Evolutionary conservation across 768 basidiomycete genomes (phyloP).

Genomic region (Lactifluus volemus): DNA sequence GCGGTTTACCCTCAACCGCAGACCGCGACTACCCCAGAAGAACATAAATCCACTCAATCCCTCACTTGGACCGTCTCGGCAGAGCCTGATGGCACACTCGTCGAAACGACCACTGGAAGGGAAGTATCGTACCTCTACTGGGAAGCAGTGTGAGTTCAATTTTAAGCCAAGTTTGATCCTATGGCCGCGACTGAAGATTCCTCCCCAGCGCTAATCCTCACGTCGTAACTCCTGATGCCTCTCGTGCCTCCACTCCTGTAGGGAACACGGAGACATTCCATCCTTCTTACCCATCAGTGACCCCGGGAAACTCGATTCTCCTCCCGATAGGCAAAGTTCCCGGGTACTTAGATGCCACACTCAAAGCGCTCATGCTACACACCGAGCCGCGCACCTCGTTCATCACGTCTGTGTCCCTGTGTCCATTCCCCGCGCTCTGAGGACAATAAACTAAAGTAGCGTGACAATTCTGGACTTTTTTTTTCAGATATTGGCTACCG

Average conservation of each 20-base stretch:
- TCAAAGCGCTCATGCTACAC: constrained; percentile 30
- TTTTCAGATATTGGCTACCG: constrained; percentile 35
- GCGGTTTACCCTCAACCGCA: not conserved
- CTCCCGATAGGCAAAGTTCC: constrained; percentile 26
- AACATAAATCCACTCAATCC: not conserved
- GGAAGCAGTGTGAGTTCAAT: not conserved
- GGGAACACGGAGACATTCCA: not conserved
- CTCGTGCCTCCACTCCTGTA: not conserved
- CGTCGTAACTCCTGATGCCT: not conserved
- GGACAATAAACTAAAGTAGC: not conserved
- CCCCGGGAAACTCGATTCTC: constrained; percentile 13
- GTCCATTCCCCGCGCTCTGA: constrained; percentile 17
- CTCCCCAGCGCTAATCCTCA: not conserved
- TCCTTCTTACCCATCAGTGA: not conserved
- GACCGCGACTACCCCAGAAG: not conserved
- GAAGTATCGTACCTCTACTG: not conserved
- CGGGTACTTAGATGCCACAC: constrained; percentile 30
- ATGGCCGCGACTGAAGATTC: not conserved
- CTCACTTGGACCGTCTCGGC: not conserved
- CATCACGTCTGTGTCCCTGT: constrained; percentile 31
- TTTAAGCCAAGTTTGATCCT: not conserved
- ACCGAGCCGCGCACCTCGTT: constrained; percentile 38
- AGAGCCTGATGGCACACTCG: not conserved
- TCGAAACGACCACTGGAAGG: not conserved
- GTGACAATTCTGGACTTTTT: not conserved